phyloP scores from a whole-genome alignment of 495 filamentous ascomycete genomes.

The Chaetomium tenue region DNA sequence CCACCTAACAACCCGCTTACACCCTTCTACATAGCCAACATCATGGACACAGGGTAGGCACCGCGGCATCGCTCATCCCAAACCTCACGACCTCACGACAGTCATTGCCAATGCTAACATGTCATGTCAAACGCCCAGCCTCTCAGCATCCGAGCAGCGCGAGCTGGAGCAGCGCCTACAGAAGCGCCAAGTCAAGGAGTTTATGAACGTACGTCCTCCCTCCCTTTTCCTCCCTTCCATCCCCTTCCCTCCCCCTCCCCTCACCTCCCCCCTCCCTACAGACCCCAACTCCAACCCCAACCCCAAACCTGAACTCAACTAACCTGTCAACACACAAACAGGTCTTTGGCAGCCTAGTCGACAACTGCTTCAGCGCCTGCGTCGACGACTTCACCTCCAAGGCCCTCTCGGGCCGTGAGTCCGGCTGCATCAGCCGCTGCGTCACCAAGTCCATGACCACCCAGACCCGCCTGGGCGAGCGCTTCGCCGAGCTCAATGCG shows the following conservation, averaged over 20 bases:
- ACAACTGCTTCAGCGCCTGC: conserved; percentile 94
- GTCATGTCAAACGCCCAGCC: conserved; percentile 55
- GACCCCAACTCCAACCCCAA: too few relatives aligned
- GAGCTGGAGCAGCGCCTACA: conserved; percentile 91
- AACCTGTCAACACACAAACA: conserved; percentile 38
- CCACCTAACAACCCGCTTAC: neutral
- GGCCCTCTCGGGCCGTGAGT: conserved; percentile 79
- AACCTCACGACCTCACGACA: conserved; percentile 18
- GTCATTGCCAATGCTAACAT: neutral
- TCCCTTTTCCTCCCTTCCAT: neutral
- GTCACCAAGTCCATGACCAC: conserved; percentile 93
- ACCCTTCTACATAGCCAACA: neutral
- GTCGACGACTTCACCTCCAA: conserved; percentile 98
- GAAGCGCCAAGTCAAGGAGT: conserved; percentile 96
- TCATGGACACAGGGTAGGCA: conserved; percentile 23
- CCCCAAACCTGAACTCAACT: neutral
- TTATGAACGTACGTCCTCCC: conserved; percentile 74
- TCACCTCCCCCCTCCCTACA: neutral
- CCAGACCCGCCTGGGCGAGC: conserved; percentile 77
- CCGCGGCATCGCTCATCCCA: too few relatives aligned
- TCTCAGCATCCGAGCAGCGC: conserved; percentile 80
- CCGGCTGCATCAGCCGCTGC: conserved; percentile 86
- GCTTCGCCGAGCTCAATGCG: conserved; percentile 93
- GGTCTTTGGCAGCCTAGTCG: conserved; percentile 96
- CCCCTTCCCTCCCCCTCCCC: conserved; percentile 2